Evolutionary conservation across 164 flowering plant genomes (phyloP).

Genomic region (Stephania cephalantha): DNA sequence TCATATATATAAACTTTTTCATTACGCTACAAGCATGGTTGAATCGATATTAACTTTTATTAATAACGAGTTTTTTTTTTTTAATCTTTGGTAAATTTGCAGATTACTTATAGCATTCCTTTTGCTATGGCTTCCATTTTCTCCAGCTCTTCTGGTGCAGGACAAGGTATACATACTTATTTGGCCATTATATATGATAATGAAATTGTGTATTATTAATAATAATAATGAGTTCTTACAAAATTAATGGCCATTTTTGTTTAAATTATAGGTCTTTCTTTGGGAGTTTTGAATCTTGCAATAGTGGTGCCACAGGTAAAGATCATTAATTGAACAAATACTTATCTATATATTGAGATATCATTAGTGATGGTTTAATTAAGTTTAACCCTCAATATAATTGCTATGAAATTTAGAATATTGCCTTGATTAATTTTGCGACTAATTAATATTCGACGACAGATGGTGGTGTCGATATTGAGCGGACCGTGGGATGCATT

Average conservation of each 20-base stretch:
- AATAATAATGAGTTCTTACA: not conserved
- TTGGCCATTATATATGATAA: not conserved
- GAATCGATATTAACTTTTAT: too few relatives aligned
- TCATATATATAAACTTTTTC: too few relatives aligned
- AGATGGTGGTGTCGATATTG: not conserved
- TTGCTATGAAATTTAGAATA: too few relatives aligned
- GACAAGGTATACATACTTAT: not conserved
- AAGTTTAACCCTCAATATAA: too few relatives aligned
- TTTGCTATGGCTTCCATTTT: conserved; percentile 3
- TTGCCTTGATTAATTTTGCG: too few relatives aligned
- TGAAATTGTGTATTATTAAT: too few relatives aligned
- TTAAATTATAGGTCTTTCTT: not conserved
- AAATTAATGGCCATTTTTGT: not conserved
- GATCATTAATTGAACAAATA: not conserved
- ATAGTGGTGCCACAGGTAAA: conserved; percentile 2
- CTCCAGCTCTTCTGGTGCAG: not conserved
- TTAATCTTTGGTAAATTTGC: not conserved
- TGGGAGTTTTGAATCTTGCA: not conserved
- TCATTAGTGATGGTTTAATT: too few relatives aligned
- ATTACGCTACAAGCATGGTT: too few relatives aligned
- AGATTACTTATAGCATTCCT: conserved; percentile 1
- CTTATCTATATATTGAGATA: not conserved
- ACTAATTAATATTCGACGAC: not conserved
- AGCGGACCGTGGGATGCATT: not conserved
- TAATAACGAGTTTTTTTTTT: too few relatives aligned